Conservation (phyloP, 2,329 filamentous ascomycete species). For the Arthrobotrys musiformis region DNA sequence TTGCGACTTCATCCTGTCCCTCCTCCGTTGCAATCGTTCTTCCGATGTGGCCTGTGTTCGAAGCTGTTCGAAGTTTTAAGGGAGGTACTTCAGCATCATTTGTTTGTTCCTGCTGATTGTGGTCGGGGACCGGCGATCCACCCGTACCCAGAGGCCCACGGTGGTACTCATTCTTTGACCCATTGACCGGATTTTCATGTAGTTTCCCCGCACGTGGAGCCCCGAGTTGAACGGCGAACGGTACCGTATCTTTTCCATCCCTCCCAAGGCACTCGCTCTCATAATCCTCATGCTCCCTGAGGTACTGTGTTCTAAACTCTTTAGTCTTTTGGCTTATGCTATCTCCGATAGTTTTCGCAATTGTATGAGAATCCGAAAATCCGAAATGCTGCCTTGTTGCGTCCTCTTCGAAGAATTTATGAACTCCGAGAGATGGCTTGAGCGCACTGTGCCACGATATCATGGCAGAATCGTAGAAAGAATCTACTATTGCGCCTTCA, state of each 20-base stretch:
- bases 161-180: background rate
- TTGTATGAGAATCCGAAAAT: constrained; percentile 32
- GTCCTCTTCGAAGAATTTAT: constrained; percentile 60
- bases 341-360: constrained; percentile 14
- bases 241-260: constrained; percentile 34
- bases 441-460: constrained; percentile 76
- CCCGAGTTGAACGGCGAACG: constrained; percentile 31
- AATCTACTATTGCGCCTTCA: constrained; percentile 80
- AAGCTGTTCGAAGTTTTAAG: background rate
- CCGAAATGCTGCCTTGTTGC: constrained; percentile 15
- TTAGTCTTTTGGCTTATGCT: background rate
- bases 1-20: constrained; percentile 40
- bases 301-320: constrained; percentile 20
- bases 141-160: constrained; percentile 22
- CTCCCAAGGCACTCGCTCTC: constrained; percentile 21
- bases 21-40: constrained; percentile 45
- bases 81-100: background rate
- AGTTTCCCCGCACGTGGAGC: background rate
- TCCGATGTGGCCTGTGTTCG: constrained; percentile 32
- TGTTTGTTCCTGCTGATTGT: background rate
- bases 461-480: constrained; percentile 77
- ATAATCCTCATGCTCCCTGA: background rate
- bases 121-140: constrained; percentile 3
- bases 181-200: background rate
- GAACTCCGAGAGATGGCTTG: constrained; percentile 70